Evolutionary conservation across 169 alveolate genomes (phyloP), one percentile per base, ranked within the genome.

Genomic region (Cryptosporidium muris): DNA sequence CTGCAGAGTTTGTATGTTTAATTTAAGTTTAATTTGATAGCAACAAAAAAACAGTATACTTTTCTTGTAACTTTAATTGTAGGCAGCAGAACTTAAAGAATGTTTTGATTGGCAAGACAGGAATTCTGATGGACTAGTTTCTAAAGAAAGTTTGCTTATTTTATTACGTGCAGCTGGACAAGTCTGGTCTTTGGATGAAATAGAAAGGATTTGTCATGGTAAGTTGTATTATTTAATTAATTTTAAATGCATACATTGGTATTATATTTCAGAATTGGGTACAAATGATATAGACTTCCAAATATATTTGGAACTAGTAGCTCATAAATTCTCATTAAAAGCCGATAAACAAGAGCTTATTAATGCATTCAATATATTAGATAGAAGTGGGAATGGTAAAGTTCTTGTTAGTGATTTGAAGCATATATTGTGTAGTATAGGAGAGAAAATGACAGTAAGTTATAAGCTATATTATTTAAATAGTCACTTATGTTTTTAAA

Each of bases 101-200:
- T 66, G 81, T 52, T 66, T 66, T 51, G 81, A 66, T n/a, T 66
- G 81, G 81, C 81, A 66, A 53, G 81, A 66, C 63, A 66, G 81
- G 25, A 66, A 66, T 66, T 64, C 58, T 37, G 81, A 66, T 66
- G 81, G 81, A 6, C 16, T 66, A 12, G 81, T 66, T 8, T 66
- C 81, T 12, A 66, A 66, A 38, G 81, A 66, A 9, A 52, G 65
- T 66, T 54, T 66, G 3, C 40, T 66, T 37, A 16, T 66, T 34
- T 40, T 66, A 52, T 66, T 66, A 36, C 51, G 81, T 40, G 81
- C 81, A 51, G 54, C 81, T 4, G 81, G 81, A 5, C 81, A 66
- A 45, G 51, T 66, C 54, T 66, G 81, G 81, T 66, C 81, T 40
- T n/a, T 66, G 1, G 81, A 66, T 11, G 81, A 66, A 66, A 54